Percentiles rank a stretch among this genome's conserved stretches.
phyloP scores from a whole-genome alignment of 768 basidiomycete species.

The Podaxis pistillaris region DNA sequence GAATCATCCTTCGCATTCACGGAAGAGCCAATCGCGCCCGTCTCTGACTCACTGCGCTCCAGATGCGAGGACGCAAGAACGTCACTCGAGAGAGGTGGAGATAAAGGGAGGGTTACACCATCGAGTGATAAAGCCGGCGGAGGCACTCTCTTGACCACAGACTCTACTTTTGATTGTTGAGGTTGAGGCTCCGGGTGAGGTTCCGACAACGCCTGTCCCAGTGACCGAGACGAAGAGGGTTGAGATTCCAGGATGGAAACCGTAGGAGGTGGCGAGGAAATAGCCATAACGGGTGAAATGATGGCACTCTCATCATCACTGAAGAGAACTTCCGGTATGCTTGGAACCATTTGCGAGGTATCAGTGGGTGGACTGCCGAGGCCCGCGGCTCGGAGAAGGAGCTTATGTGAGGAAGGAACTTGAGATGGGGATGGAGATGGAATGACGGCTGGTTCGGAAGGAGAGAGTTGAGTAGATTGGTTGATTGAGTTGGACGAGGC shows the following conservation, averaged over 20 bases:
- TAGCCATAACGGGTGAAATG: not conserved
- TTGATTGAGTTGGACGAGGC: not conserved
- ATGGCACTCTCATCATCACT: conserved; percentile 3
- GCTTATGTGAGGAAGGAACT: not conserved
- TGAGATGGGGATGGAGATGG: not conserved
- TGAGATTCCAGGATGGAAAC: not conserved
- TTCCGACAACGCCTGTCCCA: not conserved
- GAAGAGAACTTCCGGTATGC: not conserved
- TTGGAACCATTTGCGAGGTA: not conserved
- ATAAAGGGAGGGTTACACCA: not conserved
- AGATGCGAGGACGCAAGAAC: not conserved
- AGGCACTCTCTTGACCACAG: not conserved
- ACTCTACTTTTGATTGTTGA: not conserved
- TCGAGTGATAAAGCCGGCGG: not conserved
- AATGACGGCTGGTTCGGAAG: not conserved
- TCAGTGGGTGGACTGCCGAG: conserved; percentile 1
- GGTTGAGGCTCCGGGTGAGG: not conserved
- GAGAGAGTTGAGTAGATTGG: not conserved
- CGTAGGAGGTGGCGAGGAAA: not conserved
- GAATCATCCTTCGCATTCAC: not conserved
- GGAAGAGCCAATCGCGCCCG: not conserved
- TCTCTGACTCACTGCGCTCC: not conserved
- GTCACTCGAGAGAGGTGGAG: not conserved
- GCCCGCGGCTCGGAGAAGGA: not conserved
- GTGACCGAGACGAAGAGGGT: not conserved